Conservation (phyloP, 2,329 filamentous ascomycete species). For the Mollisia scopiformis region DNA sequence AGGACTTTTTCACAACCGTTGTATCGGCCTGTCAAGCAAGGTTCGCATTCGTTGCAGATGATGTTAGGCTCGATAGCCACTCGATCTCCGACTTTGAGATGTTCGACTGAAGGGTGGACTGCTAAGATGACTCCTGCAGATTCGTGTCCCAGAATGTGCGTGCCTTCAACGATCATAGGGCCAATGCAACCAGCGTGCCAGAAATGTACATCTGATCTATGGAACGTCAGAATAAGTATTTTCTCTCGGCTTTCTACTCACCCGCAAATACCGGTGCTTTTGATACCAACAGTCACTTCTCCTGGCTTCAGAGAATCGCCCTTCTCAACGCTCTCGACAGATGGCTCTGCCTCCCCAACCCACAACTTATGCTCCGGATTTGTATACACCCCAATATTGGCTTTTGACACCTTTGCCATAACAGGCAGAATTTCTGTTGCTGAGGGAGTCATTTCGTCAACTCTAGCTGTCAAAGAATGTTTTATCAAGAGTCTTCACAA, state of each 20-base stretch:
- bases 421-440: conserved; percentile 25
- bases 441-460: conserved; percentile 30
- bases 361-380: conserved; percentile 92
- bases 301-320: conserved; percentile 73
- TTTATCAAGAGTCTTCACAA: background rate
- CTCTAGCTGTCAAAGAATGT: background rate
- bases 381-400: conserved; percentile 95
- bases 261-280: conserved; percentile 96
- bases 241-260: conserved; percentile 45
- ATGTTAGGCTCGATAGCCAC: conserved; percentile 94
- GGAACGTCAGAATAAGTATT: conserved; percentile 9
- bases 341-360: conserved; percentile 79
- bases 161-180: conserved; percentile 87
- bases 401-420: conserved; percentile 54
- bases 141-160: conserved; percentile 94
- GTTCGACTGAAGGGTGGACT: conserved; percentile 77
- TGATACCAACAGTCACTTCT: conserved; percentile 85
- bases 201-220: conserved; percentile 91
- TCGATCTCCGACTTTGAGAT: conserved; percentile 82
- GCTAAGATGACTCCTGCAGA: conserved; percentile 84
- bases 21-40: conserved; percentile 89
- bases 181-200: conserved; percentile 96
- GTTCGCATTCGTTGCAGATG: conserved; percentile 88
- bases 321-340: conserved; percentile 71
- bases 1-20: conserved; percentile 87